Percentiles rank a stretch among this genome's conserved stretches.
Evolutionary conservation across 768 basidiomycete genomes (phyloP).

Genomic region (Collybia nuda): DNA sequence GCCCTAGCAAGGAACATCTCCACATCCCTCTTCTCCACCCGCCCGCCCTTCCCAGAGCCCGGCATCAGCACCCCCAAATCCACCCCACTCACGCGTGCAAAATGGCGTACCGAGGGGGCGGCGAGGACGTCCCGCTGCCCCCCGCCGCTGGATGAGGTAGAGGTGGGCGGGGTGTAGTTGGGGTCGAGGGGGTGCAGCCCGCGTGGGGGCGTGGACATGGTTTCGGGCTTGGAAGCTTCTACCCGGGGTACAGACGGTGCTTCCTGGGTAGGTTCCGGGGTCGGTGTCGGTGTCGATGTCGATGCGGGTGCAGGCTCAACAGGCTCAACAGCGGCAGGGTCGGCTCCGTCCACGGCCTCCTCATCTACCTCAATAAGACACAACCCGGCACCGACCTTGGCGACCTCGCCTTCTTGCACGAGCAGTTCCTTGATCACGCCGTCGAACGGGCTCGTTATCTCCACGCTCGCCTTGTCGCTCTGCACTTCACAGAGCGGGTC

Average conservation of each 20-base stretch:
- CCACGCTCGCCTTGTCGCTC: slow-evolving; percentile 88
- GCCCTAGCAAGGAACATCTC: slow-evolving; percentile 51
- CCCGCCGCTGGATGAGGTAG: slow-evolving; percentile 1
- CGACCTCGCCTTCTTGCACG: slow-evolving; percentile 79
- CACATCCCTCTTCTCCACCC: slow-evolving; percentile 75
- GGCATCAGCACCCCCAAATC: slow-evolving; percentile 56
- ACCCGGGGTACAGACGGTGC: neutral
- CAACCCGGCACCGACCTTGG: slow-evolving; percentile 77
- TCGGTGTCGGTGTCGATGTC: no score
- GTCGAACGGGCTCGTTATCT: slow-evolving; percentile 86
- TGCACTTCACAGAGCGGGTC: slow-evolving; percentile 83
- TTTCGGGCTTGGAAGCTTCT: slow-evolving; percentile 9
- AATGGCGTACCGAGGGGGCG: slow-evolving; percentile 75
- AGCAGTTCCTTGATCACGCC: slow-evolving; percentile 72
- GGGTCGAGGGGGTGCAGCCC: slow-evolving; percentile 68
- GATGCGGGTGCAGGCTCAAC: no score
- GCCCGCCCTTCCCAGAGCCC: slow-evolving; percentile 73
- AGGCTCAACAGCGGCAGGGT: slow-evolving; percentile 9
- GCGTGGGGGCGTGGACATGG: slow-evolving; percentile 15
- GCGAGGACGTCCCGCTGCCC: slow-evolving; percentile 50
- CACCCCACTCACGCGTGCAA: slow-evolving; percentile 64
- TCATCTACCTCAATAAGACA: slow-evolving; percentile 83
- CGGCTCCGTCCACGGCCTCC: slow-evolving; percentile 30
- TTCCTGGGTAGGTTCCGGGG: slow-evolving; percentile 10
- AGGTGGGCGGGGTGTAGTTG: slow-evolving; percentile 25